A percentile compares a stretch with the other conserved stretches of the same genome.
These are phyloP conservation scores for Lophiotrema nucula DNA, from an alignment of 495 filamentous ascomycete species.

Conservation along the genomic window DNA sequence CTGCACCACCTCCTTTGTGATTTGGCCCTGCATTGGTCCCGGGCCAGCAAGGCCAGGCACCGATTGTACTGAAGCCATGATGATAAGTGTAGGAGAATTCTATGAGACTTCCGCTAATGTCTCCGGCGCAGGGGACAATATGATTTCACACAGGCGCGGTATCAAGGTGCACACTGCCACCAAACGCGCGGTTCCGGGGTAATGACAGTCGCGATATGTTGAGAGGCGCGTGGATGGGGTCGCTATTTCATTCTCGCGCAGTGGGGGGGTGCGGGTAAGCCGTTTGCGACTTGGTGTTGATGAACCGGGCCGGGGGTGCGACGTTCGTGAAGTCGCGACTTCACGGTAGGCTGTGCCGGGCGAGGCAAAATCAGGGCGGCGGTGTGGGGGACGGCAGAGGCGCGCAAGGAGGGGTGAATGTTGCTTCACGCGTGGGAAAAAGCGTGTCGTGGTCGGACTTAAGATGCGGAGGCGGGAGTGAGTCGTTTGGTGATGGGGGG, in stretches of 20 bases:
- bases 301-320: conserved; percentile 27
- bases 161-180: conserved; percentile 1
- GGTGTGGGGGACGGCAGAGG: conserved; percentile 13
- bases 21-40: conserved; percentile 24
- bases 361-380: conserved; percentile 24
- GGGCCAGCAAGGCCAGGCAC: conserved; percentile 24
- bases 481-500: conserved; percentile 12
- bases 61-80: conserved; percentile 74
- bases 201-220: conserved; percentile 17
- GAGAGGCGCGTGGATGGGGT: conserved; percentile 14
- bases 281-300: conserved; percentile 23
- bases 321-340: conserved; percentile 29
- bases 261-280: conserved; percentile 18
- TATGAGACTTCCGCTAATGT: too few species aligned
- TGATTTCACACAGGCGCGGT: too few species aligned
- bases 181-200: conserved; percentile 14
- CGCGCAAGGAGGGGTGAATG: conserved; percentile 10
- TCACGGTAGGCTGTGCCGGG: conserved; percentile 14
- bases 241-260: conserved; percentile 29
- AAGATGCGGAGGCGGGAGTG: conserved; percentile 26
- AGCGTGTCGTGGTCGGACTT: conserved; percentile 26
- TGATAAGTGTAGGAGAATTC: background rate
- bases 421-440: conserved; percentile 22
- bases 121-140: background rate
- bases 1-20: conserved; percentile 35